Evolutionary conservation across 139 green algal genomes (phyloP).

Genomic region (Auxenochlorella protothecoides): DNA sequence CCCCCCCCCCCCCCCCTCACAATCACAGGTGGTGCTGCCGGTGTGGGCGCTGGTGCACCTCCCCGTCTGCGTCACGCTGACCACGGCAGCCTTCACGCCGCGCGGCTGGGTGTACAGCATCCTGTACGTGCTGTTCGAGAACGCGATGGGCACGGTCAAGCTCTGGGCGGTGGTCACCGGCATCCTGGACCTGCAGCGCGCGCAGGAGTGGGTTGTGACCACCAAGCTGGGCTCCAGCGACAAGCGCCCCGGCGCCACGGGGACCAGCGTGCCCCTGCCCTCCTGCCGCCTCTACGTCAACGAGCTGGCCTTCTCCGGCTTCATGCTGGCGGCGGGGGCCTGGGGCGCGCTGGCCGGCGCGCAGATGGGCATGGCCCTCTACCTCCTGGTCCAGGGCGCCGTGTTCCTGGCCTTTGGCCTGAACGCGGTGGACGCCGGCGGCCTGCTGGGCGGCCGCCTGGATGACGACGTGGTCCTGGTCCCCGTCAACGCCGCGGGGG

Average conservation of each 20-base stretch:
- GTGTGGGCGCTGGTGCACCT: slow-evolving; percentile 74
- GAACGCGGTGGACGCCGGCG: slow-evolving; percentile 55
- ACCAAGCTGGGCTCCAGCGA: slow-evolving; percentile 59
- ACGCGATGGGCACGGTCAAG: slow-evolving; percentile 81
- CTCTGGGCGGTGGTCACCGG: slow-evolving; percentile 59
- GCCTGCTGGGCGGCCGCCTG: slow-evolving; percentile 42
- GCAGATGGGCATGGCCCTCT: slow-evolving; percentile 50
- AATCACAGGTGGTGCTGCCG: slow-evolving; percentile 49
- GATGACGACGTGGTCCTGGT: slow-evolving; percentile 16
- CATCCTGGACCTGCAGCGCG: slow-evolving; percentile 54
- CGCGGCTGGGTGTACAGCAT: slow-evolving; percentile 49
- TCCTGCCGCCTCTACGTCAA: slow-evolving; percentile 45
- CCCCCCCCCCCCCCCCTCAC: not conserved
- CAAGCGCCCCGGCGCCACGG: slow-evolving; percentile 32
- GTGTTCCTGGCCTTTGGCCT: slow-evolving; percentile 72
- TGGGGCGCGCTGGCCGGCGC: slow-evolving; percentile 50
- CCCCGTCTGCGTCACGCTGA: slow-evolving; percentile 61
- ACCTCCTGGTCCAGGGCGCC: slow-evolving; percentile 59
- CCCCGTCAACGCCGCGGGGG: slow-evolving; percentile 3
- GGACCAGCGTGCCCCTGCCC: slow-evolving; percentile 11
- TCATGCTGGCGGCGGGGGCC: slow-evolving; percentile 43
- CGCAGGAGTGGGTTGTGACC: slow-evolving; percentile 82
- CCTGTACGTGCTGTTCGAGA: slow-evolving; percentile 83
- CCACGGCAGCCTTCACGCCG: slow-evolving; percentile 63
- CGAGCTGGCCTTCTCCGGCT: slow-evolving; percentile 55